Evolutionary conservation across 1,284 basidiomycete species (phyloP).

Genomic region (Agroathelia rolfsii): DNA sequence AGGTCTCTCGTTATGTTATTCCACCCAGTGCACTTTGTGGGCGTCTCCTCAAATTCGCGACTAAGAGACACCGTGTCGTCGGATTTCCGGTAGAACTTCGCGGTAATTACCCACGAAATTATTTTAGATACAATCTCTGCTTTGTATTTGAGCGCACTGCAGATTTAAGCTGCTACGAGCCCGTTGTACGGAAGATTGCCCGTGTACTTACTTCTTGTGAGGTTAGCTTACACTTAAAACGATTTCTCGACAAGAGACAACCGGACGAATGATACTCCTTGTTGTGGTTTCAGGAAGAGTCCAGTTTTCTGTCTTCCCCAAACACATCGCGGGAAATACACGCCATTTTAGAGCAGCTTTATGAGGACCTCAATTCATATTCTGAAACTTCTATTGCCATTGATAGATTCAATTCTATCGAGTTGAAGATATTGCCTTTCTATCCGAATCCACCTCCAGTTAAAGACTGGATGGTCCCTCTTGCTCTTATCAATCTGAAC

Average conservation of each 20-base stretch:
- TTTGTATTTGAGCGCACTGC: conserved; percentile 91
- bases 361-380: conserved; percentile 95
- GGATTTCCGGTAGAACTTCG: conserved; percentile 80
- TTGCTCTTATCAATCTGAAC: conserved; percentile 78
- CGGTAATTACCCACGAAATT: conserved; percentile 70
- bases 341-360: conserved; percentile 90
- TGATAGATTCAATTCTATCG: conserved; percentile 84
- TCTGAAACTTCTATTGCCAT: conserved; percentile 88
- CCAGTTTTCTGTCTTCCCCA: conserved; percentile 75
- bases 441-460: conserved; percentile 89
- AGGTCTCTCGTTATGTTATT: conserved; percentile 91
- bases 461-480: conserved; percentile 92
- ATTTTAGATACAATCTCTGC: conserved; percentile 92
- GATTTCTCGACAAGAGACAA: conserved; percentile 2
- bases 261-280: conserved; percentile 5
- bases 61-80: conserved; percentile 70
- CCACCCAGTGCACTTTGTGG: conserved; percentile 83
- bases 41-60: conserved; percentile 74
- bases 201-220: conserved; percentile 83
- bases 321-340: conserved; percentile 66
- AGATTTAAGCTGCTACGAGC: conserved; percentile 91
- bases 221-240: conserved; percentile 36
- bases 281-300: conserved; percentile 61
- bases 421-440: conserved; percentile 93
- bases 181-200: conserved; percentile 90